phyloP scores from a whole-genome alignment of 257 asterid genomes.

The Capsicum baccatum region DNA sequence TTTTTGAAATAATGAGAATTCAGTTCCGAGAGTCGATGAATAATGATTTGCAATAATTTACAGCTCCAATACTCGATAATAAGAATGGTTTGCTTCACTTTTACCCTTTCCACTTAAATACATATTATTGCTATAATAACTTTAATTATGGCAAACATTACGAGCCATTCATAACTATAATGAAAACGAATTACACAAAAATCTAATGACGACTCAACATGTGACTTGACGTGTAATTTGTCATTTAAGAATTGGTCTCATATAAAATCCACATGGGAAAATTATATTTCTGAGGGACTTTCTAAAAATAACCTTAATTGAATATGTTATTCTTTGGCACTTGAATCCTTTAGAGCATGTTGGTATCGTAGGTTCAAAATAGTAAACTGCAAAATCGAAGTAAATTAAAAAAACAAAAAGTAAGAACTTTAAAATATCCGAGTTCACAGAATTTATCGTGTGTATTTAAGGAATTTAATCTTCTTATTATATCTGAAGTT shows the following conservation, averaged over 20 bases:
- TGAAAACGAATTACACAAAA: background rate
- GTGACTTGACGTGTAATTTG: background rate
- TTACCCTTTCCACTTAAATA: background rate
- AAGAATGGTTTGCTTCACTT: background rate
- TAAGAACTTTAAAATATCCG: too few species aligned
- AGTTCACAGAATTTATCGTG: too few species aligned
- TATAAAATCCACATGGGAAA: background rate
- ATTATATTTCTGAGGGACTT: background rate
- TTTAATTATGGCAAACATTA: background rate
- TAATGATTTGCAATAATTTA: background rate
- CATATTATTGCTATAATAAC: background rate
- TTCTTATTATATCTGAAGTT: too few species aligned
- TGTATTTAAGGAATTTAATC: too few species aligned
- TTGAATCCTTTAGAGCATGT: too few species aligned
- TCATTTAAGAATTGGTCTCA: background rate
- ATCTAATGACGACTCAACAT: constrained; percentile 4
- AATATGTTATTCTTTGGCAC: too few species aligned
- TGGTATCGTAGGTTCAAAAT: too few species aligned
- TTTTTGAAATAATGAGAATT: background rate
- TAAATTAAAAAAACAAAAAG: too few species aligned
- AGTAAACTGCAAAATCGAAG: too few species aligned
- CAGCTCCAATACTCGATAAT: background rate
- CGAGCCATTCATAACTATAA: background rate
- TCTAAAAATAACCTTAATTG: too few species aligned
- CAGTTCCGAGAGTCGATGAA: background rate